Base-by-base conservation (phyloP, 139 green algal species). In the Chlorella ohadii region DNA sequence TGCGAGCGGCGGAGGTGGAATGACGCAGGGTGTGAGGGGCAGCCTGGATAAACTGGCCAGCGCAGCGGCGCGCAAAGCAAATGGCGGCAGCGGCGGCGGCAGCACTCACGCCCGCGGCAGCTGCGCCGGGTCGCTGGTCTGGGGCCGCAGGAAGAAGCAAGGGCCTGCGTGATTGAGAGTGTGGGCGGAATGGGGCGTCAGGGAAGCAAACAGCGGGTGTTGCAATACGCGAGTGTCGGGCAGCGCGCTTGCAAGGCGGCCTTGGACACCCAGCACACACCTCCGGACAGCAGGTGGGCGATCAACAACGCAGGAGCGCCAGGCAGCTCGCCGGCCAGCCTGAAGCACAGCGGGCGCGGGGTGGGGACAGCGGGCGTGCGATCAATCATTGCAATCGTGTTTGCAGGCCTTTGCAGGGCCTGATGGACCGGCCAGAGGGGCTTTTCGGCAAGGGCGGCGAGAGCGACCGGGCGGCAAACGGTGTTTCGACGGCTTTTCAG, bases 221-320 rank as follows among this genome's bases (percentile, higher is more conserved):
- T 59, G 51, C 51, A 23, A 23, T 59, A 3, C 15, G 51, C 51
- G 51, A 59, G 51, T 13, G 51, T 9, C 2, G 51, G 12, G 15
- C 11, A 22, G 15, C 11, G 7, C 7, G 51, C 51, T 59, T 59
- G 51, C 51, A 59, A 22, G 51, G 51, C 44, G 44, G 51, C 51
- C 51, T 33, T 1, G 25, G 39, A 78, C 38, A 11, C 12, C 31
- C 25, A 77, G 19, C 9, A 72, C 81, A 39, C 71, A 86, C 81
- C 81, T 81, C 81, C 81, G 9, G 81, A 28, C 11, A 86, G n/a
- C 59, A 86, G n/a, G 41, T 86, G 81, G 25, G 67, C 70, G 22
- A 86, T 64, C 39, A 86, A 27, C 55, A 81, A 23, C n/a, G 66
- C 71, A 23, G 81, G 81, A 19, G 57, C 36, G 12, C 22, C 12